Conservation (phyloP, 1,139 yeast genomes). For the Yamadazyma blattariae region DNA sequence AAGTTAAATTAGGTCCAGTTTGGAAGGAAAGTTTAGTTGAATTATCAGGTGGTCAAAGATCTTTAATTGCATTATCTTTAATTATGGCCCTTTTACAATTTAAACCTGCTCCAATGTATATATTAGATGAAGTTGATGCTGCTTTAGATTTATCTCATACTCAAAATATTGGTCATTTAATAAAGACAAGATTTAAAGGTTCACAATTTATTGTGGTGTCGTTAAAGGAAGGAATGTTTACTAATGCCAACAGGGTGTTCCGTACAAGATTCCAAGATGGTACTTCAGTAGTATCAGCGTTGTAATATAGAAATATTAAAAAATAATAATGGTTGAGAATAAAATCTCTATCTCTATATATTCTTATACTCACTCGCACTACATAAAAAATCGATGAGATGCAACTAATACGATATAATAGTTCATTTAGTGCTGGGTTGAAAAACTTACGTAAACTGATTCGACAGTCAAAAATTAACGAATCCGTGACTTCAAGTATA, state of each 20-base stretch:
- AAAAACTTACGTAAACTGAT: no score
- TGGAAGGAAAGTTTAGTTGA: slow-evolving; percentile 98
- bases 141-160: slow-evolving; percentile 97
- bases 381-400: no score
- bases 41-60: slow-evolving; percentile 95
- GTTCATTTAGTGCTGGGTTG: no score
- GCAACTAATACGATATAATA: no score
- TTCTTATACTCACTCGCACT: no score
- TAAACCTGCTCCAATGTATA: slow-evolving; percentile 98
- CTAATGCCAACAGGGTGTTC: slow-evolving; percentile 93
- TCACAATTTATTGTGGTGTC: slow-evolving; percentile 96
- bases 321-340: no score
- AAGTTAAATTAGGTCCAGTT: slow-evolving; percentile 84
- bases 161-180: slow-evolving; percentile 93
- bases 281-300: slow-evolving; percentile 80
- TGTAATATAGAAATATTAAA: slow-evolving; percentile 4
- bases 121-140: slow-evolving; percentile 96
- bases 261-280: slow-evolving; percentile 96
- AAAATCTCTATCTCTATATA: not conserved
- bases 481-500: no score
- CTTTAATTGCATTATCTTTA: slow-evolving; percentile 85
- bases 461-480: no score
- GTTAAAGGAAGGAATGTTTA: slow-evolving; percentile 96
- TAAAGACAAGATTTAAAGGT: slow-evolving; percentile 91
- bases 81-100: slow-evolving; percentile 89